Evolutionary conservation across 495 filamentous ascomycete genomes (phyloP).

Genomic region (Viridothelium virens): DNA sequence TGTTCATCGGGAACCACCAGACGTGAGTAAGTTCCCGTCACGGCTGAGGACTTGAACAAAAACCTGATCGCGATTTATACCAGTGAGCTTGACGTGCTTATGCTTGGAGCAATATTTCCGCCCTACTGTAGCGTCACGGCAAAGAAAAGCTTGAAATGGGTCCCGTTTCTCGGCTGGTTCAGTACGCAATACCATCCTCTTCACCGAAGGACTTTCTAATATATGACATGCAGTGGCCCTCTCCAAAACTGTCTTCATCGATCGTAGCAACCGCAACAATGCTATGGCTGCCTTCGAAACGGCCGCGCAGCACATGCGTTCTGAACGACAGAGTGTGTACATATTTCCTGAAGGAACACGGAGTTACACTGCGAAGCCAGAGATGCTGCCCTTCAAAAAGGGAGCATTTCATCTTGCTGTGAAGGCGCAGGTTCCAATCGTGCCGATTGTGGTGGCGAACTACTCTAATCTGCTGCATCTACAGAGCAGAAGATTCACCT

Average conservation of each 20-base stretch:
- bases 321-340: conserved; percentile 74
- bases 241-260: conserved; percentile 87
- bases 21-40: neutral
- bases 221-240: conserved; percentile 51
- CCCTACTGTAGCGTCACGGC: conserved; percentile 88
- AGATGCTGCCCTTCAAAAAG: conserved; percentile 89
- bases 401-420: conserved; percentile 95
- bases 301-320: conserved; percentile 70
- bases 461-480: conserved; percentile 76
- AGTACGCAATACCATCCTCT: conserved; percentile 37
- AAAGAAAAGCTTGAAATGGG: conserved; percentile 70
- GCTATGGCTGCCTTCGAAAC: conserved; percentile 80
- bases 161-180: conserved; percentile 95
- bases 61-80: conserved; percentile 54
- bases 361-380: conserved; percentile 74
- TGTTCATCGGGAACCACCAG: conserved; percentile 69
- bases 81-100: conserved; percentile 79
- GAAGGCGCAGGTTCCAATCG: conserved; percentile 85
- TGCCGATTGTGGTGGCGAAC: conserved; percentile 80
- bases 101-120: conserved; percentile 81
- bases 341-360: conserved; percentile 82
- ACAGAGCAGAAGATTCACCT: conserved; percentile 58
- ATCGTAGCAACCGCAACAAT: conserved; percentile 69
- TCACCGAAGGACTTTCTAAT: neutral
- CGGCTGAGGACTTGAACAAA: conserved; percentile 2